Base-by-base conservation (phyloP, 176 grass and related monocot genomes). In the Aegilops sharonensis region DNA sequence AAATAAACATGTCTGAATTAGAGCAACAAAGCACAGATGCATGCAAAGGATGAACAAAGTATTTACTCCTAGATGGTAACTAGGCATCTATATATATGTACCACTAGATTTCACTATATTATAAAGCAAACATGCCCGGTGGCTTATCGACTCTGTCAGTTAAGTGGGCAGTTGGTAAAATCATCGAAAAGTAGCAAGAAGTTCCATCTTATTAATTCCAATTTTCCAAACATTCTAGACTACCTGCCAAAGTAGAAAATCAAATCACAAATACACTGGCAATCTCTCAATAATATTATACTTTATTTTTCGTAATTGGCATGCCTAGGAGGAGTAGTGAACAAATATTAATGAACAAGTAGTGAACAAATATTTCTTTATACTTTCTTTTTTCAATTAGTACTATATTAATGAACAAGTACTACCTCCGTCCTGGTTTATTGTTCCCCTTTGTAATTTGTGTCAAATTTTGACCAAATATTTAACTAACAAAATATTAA, bases 121-220 rank as follows among this genome's bases (percentile, higher is more conserved):
- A 43, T 42, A 64, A 64, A 79, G n/a, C 57, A 79, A 25, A 64
- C 13, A 64, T 17, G 36, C 36, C 57, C 77, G 15, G 15, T 40
- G 34, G n/a, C 11, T 78, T 40, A 62, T 62, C 34, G 3, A 39
- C 56, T 63, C 7, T 64, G n/a, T 42, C 77, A 42, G 36, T 40
- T 40, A 40, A 62, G 6, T 11, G 60, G 25, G 6, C 34, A 63
- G 2, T 63, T 60, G 48, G 52, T 59, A n/a, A 40, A 40, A 71
- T 20, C 68, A 71, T 25, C 10, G 29, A 77, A 57, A 48, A 77
- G 48, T 8, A 35, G 15, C 74, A 57, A 57, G 9, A 57, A 57
- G 48, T 77, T 77, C 30, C 48, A 57, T 78, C 75, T 78, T 60
- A 18, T n/a, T 57, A 78, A 59, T 78, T 35, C 56, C 76, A 62